These are phyloP conservation scores for Lablab purpureus DNA, from an alignment of 306 rosid genomes.

Conservation along the genomic window DNA sequence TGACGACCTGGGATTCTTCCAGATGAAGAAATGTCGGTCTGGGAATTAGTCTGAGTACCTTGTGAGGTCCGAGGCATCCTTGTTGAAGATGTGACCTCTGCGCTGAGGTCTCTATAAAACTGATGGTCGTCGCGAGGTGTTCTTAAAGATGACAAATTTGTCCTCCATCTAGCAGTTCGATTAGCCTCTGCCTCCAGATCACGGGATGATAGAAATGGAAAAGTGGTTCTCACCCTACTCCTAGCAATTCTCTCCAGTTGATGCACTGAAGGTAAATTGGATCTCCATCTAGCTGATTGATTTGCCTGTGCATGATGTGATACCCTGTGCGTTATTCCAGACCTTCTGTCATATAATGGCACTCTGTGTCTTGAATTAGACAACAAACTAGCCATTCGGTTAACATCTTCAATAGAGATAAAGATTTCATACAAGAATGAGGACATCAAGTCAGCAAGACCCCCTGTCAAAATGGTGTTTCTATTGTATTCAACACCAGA, in stretches of 20 bases:
- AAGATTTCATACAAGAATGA: constrained; percentile 47
- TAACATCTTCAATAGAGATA: constrained; percentile 46
- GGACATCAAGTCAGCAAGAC: constrained; percentile 49
- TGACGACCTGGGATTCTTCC: constrained; percentile 44
- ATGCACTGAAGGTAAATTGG: constrained; percentile 49
- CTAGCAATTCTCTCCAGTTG: constrained; percentile 43
- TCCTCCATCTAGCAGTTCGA: constrained; percentile 53
- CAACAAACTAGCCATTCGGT: constrained; percentile 34
- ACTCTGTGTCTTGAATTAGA: constrained; percentile 52
- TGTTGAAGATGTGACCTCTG: constrained; percentile 40
- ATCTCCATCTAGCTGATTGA: constrained; percentile 57
- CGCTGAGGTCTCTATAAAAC: constrained; percentile 42
- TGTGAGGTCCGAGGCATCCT: constrained; percentile 38
- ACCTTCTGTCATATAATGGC: constrained; percentile 52
- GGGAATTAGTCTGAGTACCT: constrained; percentile 37
- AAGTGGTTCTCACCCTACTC: constrained; percentile 44
- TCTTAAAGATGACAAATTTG: constrained; percentile 42
- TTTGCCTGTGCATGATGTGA: constrained; percentile 46
- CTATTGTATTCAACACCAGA: constrained; percentile 46
- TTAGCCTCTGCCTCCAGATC: constrained; percentile 42
- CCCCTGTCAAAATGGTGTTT: constrained; percentile 34
- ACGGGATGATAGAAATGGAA: constrained; percentile 1
- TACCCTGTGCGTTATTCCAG: constrained; percentile 48
- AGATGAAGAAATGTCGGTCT: constrained; percentile 27
- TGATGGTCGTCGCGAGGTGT: constrained; percentile 36